Percentiles rank a stretch among this genome's conserved stretches.
Conservation (phyloP, 306 rosid genomes). For the Abrus pulchellus region DNA sequence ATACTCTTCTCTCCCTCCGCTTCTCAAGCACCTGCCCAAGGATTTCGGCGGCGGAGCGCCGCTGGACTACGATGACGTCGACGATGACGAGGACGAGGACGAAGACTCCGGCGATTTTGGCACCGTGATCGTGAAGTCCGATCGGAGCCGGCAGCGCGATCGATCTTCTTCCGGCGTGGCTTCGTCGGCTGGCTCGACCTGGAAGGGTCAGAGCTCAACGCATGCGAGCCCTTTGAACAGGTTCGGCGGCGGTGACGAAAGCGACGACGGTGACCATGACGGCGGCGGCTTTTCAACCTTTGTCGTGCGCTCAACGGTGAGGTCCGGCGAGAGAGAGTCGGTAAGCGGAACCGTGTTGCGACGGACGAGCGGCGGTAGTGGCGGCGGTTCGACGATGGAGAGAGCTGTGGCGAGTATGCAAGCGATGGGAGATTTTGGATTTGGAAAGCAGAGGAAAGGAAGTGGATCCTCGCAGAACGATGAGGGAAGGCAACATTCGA, state of each 20-base stretch:
- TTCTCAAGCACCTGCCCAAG: conserved; percentile 89
- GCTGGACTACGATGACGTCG: conserved; percentile 76
- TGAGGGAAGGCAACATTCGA: conserved; percentile 62
- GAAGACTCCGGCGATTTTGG: conserved; percentile 67
- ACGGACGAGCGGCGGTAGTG: conserved; percentile 49
- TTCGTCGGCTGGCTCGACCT: conserved; percentile 43
- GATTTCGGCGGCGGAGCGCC: conserved; percentile 96
- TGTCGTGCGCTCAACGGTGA: conserved; percentile 68
- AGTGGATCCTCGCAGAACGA: conserved; percentile 72
- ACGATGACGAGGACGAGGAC: conserved; percentile 57
- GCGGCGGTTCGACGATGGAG: conserved; percentile 71
- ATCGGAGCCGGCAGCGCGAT: conserved; percentile 56
- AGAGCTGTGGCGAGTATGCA: conserved; percentile 97
- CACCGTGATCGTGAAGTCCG: conserved; percentile 77
- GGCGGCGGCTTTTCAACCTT: conserved; percentile 74
- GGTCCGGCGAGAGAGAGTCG: conserved; percentile 67
- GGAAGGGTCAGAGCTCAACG: conserved; percentile 57
- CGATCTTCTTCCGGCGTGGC: conserved; percentile 57
- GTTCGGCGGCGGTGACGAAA: conserved; percentile 36
- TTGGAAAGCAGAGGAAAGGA: conserved; percentile 81
- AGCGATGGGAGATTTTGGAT: conserved; percentile 73
- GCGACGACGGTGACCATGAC: conserved; percentile 50
- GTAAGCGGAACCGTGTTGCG: conserved; percentile 75
- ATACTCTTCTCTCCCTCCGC: conserved; percentile 91
- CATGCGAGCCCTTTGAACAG: conserved; percentile 53